Evolutionary conservation across 1,139 yeast species (phyloP).

Genomic region (Nakaseomyces delphensis): DNA sequence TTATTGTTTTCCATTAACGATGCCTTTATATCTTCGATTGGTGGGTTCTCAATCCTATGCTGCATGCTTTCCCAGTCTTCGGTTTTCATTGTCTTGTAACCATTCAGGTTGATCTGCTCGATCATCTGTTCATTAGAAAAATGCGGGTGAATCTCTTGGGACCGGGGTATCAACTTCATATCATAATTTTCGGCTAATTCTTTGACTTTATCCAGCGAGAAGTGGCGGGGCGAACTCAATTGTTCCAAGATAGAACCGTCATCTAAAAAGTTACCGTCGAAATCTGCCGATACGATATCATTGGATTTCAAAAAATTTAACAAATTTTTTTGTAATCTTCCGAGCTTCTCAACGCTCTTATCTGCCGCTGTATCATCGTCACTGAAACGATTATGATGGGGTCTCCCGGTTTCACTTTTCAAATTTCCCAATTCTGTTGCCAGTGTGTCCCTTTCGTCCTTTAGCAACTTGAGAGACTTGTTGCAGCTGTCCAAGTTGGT

Average conservation of each 20-base stretch:
- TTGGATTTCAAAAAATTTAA: slow-evolving; percentile 49
- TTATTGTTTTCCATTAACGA: neutral
- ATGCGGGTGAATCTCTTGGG: neutral
- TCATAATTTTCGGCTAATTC: neutral
- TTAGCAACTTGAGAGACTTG: slow-evolving; percentile 18
- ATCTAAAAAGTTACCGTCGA: no score
- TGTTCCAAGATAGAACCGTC: no score
- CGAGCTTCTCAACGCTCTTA: neutral
- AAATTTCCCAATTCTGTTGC: slow-evolving; percentile 27
- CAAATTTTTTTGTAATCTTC: neutral
- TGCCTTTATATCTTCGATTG: neutral
- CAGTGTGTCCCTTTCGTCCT: slow-evolving; percentile 28
- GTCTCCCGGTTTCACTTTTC: no score
- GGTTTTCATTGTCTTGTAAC: neutral
- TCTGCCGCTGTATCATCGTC: no score
- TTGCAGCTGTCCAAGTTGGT: slow-evolving; percentile 5
- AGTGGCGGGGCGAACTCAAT: no score
- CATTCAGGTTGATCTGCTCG: neutral
- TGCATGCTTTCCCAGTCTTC: neutral
- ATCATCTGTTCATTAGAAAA: neutral
- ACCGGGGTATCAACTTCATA: slow-evolving; percentile 1
- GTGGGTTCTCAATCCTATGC: neutral
- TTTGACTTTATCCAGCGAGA: neutral
- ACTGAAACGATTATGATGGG: no score
- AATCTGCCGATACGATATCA: neutral